These are phyloP conservation scores for Glutinoglossum americanum DNA, from an alignment of 495 filamentous ascomycete genomes.

Conservation along the genomic window DNA sequence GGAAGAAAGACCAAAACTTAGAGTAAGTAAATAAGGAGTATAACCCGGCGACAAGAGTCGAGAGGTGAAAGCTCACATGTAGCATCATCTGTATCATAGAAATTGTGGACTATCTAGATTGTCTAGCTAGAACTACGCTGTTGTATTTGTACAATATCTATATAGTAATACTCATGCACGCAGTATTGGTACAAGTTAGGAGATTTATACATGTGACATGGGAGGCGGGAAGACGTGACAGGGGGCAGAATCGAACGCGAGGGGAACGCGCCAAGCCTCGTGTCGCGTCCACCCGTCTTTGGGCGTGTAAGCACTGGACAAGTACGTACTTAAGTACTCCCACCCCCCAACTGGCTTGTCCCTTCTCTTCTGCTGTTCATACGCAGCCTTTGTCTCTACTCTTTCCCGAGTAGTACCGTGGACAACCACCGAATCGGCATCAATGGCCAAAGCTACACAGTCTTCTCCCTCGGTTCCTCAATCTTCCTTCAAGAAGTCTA, in stretches of 20 bases:
- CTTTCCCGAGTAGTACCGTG: background rate
- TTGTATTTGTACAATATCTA: background rate
- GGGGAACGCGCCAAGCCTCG: background rate
- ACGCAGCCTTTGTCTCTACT: background rate
- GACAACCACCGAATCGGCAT: background rate
- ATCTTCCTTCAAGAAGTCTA: conserved; percentile 11
- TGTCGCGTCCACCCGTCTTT: background rate
- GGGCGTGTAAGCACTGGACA: background rate
- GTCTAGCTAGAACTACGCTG: too few relatives aligned
- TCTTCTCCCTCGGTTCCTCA: background rate
- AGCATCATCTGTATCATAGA: too few relatives aligned
- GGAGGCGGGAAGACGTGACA: too few relatives aligned
- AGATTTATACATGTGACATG: background rate
- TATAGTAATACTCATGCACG: too few relatives aligned
- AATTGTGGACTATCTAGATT: too few relatives aligned
- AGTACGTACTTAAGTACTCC: background rate
- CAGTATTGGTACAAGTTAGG: too few relatives aligned
- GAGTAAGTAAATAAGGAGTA: background rate
- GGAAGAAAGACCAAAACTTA: background rate
- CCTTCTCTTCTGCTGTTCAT: background rate
- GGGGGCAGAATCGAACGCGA: background rate
- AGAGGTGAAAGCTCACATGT: background rate
- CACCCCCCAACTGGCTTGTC: background rate
- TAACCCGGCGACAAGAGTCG: background rate
- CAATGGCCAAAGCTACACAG: background rate